phyloP scores from a whole-genome alignment of 108 stramenopile species.

The Schizochytrium sp. region DNA sequence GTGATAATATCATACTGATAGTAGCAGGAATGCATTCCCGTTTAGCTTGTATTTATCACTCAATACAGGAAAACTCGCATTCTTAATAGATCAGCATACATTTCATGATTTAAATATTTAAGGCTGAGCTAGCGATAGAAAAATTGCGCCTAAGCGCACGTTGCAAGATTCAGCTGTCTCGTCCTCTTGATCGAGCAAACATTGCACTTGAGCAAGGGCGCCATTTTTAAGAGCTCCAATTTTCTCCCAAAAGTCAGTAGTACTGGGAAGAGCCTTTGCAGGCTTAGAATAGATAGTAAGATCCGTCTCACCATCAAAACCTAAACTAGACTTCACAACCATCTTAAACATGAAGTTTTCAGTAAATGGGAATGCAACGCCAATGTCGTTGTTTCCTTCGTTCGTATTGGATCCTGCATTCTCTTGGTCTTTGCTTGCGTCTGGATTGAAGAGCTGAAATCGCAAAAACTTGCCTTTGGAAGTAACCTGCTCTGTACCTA shows the following conservation, averaged over 20 bases:
- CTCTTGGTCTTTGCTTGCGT: background rate
- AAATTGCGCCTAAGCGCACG: constrained; percentile 1
- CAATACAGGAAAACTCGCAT: no score
- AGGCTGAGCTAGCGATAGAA: background rate
- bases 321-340: background rate
- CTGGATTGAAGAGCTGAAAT: constrained; percentile 45
- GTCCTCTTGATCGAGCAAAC: background rate
- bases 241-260: constrained; percentile 5
- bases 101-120: no score
- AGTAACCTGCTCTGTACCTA: constrained; percentile 22
- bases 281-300: background rate
- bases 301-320: background rate
- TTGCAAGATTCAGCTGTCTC: background rate
- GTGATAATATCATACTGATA: no score
- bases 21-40: no score
- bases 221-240: constrained; percentile 2
- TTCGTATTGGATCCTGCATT: background rate
- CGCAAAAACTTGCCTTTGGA: constrained; percentile 26
- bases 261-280: background rate
- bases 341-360: constrained; percentile 16
- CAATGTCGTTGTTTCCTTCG: background rate
- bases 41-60: no score
- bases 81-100: no score
- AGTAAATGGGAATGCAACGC: background rate
- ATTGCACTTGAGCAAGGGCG: constrained; percentile 37